Conservation (phyloP, 768 basidiomycete species). For the Royoungia palumana region DNA sequence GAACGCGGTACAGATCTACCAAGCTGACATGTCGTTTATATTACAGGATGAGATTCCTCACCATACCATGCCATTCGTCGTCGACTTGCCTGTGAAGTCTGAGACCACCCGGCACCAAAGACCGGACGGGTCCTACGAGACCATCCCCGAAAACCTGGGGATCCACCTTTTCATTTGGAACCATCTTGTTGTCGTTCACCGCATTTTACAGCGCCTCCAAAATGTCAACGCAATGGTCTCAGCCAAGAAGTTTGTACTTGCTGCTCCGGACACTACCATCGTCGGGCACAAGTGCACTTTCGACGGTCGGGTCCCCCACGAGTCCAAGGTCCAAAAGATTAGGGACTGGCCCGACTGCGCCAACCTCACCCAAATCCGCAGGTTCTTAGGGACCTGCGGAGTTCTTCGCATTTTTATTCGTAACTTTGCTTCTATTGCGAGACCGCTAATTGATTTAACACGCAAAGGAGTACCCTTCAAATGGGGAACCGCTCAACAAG, state of each 20-base stretch:
- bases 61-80: constrained; percentile 34
- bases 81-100: constrained; percentile 38
- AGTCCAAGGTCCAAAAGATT: constrained; percentile 22
- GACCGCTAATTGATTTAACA: constrained; percentile 25
- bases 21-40: constrained; percentile 38
- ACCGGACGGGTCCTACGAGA: constrained; percentile 31
- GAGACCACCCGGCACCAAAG: constrained; percentile 29
- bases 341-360: too few relatives aligned
- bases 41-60: constrained; percentile 40
- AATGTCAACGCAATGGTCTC: too few relatives aligned
- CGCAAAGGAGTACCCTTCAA: constrained; percentile 26
- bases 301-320: constrained; percentile 31
- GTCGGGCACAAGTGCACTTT: constrained; percentile 39
- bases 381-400: constrained; percentile 30
- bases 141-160: constrained; percentile 33
- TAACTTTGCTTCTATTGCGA: too few relatives aligned
- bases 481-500: not conserved
- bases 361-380: constrained; percentile 15
- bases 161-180: constrained; percentile 40
- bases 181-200: too few relatives aligned
- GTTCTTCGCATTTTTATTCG: constrained; percentile 31
- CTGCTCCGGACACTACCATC: constrained; percentile 24
- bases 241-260: constrained; percentile 33
- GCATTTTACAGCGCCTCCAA: too few relatives aligned
- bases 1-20: constrained; percentile 39